Conservation (phyloP, 2,329 filamentous ascomycete genomes). For the Rutstroemia sp. region DNA sequence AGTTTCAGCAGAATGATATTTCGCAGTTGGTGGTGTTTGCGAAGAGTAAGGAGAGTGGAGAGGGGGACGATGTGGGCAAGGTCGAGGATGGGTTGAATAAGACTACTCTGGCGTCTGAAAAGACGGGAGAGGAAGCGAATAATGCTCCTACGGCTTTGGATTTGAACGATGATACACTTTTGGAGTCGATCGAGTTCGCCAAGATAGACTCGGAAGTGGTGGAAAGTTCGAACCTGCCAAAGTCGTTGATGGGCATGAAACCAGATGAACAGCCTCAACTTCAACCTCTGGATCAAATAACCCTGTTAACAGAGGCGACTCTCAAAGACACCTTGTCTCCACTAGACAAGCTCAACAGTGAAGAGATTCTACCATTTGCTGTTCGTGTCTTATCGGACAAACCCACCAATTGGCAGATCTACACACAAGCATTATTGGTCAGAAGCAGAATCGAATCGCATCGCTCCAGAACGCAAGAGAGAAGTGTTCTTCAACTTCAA, state of each 20-base stretch:
- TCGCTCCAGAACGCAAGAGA: conserved; percentile 77
- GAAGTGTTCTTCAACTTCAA: conserved; percentile 86
- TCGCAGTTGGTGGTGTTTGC: conserved; percentile 91
- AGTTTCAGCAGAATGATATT: conserved; percentile 69
- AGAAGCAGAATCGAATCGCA: conserved; percentile 86
- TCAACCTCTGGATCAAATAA: conserved; percentile 78
- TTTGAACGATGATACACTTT: conserved; percentile 85
- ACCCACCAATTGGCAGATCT: conserved; percentile 95
- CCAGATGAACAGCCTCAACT: conserved; percentile 79
- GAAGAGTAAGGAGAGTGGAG: conserved; percentile 49
- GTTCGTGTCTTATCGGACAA: conserved; percentile 81
- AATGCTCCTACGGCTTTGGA: conserved; percentile 60
- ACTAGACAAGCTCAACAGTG: conserved; percentile 76
- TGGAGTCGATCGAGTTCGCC: conserved; percentile 79
- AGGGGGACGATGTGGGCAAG: conserved; percentile 9
- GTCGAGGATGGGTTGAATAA: conserved; percentile 14
- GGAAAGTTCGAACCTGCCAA: conserved; percentile 46
- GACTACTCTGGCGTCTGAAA: conserved; percentile 14
- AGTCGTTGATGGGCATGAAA: conserved; percentile 55
- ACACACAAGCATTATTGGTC: conserved; percentile 86
- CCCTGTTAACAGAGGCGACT: conserved; percentile 78
- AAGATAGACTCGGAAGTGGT: conserved; percentile 38
- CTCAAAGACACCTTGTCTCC: conserved; percentile 85
- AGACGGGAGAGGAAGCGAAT: conserved; percentile 30
- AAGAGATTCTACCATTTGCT: conserved; percentile 89